Conservation (phyloP, 345 rosid species). For the Firmiana major region DNA sequence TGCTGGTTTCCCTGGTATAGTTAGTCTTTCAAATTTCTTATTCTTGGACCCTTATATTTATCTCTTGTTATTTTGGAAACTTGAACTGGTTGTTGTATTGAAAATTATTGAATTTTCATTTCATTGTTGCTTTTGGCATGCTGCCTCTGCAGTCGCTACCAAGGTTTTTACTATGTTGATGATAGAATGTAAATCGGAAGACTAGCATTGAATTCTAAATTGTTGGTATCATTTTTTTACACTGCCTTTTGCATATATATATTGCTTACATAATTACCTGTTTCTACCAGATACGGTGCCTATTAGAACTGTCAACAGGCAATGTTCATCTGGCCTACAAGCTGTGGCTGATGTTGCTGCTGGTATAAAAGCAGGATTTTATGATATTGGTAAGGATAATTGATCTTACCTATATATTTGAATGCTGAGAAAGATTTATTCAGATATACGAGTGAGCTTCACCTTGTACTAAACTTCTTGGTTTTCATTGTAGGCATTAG, state of each 20-base stretch:
- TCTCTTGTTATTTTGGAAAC: neutral
- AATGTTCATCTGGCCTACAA: constrained; percentile 91
- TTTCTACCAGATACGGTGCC: constrained; percentile 67
- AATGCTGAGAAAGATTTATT: neutral
- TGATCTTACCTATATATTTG: neutral
- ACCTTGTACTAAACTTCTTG: constrained; percentile 12
- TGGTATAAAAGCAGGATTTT: constrained; percentile 78
- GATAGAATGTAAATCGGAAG: neutral
- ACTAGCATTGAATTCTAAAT: neutral
- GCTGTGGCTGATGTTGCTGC: constrained; percentile 96
- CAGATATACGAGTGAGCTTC: neutral
- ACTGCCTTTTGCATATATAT: neutral
- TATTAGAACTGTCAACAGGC: constrained; percentile 83
- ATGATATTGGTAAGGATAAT: constrained; percentile 59
- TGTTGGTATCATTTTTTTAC: neutral
- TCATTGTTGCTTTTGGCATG: neutral
- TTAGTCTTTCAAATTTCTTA: neutral
- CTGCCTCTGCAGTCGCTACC: neutral
- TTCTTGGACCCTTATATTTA: neutral
- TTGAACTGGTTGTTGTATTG: neutral
- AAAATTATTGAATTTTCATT: neutral
- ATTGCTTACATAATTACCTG: neutral
- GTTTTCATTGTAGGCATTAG: constrained; percentile 58
- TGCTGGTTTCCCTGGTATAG: constrained; percentile 92
- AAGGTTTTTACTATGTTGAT: constrained; percentile 1